These are phyloP conservation scores for Boletus edulis DNA, from an alignment of 768 basidiomycete genomes.

Conservation along the genomic window DNA sequence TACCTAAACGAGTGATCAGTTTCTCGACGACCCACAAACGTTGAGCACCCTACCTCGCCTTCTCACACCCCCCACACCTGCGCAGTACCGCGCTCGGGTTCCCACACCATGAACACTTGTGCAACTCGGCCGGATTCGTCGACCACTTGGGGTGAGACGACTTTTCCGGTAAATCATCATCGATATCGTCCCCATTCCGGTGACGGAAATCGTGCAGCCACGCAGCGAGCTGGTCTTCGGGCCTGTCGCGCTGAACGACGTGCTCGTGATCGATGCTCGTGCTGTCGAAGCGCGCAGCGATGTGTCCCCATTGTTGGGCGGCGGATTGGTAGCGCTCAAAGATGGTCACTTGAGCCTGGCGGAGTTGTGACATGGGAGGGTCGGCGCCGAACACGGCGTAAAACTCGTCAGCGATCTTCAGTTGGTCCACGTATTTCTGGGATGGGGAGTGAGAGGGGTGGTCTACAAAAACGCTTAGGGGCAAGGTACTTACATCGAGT, in stretches of 20 bases:
- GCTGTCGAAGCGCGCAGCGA: conserved; percentile 39
- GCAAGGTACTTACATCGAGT: conserved; percentile 39
- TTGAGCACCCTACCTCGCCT: conserved; percentile 33
- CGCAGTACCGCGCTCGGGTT: conserved; percentile 58
- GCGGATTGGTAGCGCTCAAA: conserved; percentile 45
- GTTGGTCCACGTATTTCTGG: conserved; percentile 40
- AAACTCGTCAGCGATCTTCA: conserved; percentile 54
- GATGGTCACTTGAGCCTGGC: conserved; percentile 52
- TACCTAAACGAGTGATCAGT: conserved; percentile 6
- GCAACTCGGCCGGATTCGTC: conserved; percentile 49
- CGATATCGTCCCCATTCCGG: conserved; percentile 38
- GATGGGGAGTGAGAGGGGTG: neutral
- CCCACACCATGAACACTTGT: conserved; percentile 60
- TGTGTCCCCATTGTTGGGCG: conserved; percentile 43
- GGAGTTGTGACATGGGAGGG: conserved; percentile 50
- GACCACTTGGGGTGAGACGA: conserved; percentile 46
- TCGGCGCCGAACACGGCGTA: conserved; percentile 42
- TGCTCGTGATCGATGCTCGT: conserved; percentile 29
- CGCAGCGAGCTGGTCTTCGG: conserved; percentile 54
- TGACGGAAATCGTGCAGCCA: conserved; percentile 54
- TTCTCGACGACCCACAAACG: no score
- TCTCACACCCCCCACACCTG: conserved; percentile 48
- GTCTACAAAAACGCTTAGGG: neutral
- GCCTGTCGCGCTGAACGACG: conserved; percentile 36
- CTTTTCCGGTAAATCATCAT: conserved; percentile 27